Evolutionary conservation across 179 eudicot genomes (phyloP), one percentile per base, ranked within the genome.

Genomic region (Silene noctiflora): DNA sequence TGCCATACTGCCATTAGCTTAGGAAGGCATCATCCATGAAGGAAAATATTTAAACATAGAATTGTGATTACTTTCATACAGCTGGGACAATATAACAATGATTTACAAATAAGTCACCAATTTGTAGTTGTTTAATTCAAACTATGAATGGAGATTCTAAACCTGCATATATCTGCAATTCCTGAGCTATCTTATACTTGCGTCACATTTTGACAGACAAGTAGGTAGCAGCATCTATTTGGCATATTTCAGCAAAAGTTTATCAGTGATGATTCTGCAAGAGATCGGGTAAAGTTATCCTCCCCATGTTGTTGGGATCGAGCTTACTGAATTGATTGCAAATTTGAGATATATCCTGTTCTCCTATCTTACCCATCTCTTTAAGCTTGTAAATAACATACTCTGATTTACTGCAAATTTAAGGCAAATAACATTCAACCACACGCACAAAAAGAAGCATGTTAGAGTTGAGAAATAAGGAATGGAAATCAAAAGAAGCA

Each of bases 331-430:
- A 89, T 65, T 84, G 92, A 58, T 87, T 73, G 69, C 88, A 87
- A 67, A 89, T 89, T 83, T 76, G 88, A 67, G 75, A 29, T 71
- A 89, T 62, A 70, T 89, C 92, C 67, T 80, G 87, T 71, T 89
- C 85, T 51, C 73, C 83, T 44, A 89, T 84, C 82, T 85, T 89
- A 51, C 90, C 88, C 91, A 88, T 88, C 84, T 88, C 89, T 70
- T 88, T 88, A 24, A 89, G 86, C 85, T 84, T 89, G 84, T 82
- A 85, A 56, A 89, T 63, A 16, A 87, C 79, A 77, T 87, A 89
- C 70, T 89, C 92, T 42, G 90, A 85, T 77, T 89, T 89, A 63
- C 92, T 89, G 89, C 71, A 68, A 17, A 59, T 25, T 25, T 71
- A 65, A 81, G 12, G 19, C n/a, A 22, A 59, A 24, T 10, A 29